Base-by-base conservation (phyloP, 2,329 filamentous ascomycete genomes). In the Drechslerella dactyloides region DNA sequence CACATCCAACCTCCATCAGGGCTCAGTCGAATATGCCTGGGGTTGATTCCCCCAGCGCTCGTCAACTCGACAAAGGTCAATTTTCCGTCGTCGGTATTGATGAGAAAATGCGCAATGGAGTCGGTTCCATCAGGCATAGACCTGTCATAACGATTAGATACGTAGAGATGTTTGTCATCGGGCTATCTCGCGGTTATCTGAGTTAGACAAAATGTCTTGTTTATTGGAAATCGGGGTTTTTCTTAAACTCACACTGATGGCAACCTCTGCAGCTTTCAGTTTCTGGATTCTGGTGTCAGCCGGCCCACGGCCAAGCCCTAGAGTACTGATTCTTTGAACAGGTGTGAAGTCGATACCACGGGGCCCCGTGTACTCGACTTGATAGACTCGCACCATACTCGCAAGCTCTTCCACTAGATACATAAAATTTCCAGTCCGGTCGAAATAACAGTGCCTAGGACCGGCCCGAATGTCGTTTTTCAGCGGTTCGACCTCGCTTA, bases 111-210 rank as follows among this genome's bases (percentile, higher is more conserved):
- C 70, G 88, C 83, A 60, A 93, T 80, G 0, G 88, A 84, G 78
- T 90, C 88, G 0, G 62, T 73, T 35, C 63, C 63, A 15, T 63
- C 81, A 74, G 76, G 72, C 77, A 87, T 84, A 21, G 83, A 80
- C 50, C 80, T 81, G 77, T 89, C 88, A 77, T 85, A 84, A 73
- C 90, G 87, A 74, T 89, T 89, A 1, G 87, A 89, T 46, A 89
- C 83, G 74, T 89, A 82, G 57, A 92, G 78, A 80, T 86, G 90
- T 37, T 83, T 84, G 69, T 83, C 81, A 76, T 87, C 84, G 54
- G 85, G 84, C 85, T 86, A 60, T 33, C 35, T 59, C 66, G 70
- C 5, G 13, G 13, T 15, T 4, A 15, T 44, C 13, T 13, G 3
- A 15, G 11, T 73, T 3, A 30, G 35, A 44, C 13, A 3, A 17